These are phyloP conservation scores for Parietaria judaica DNA, from an alignment of 306 rosid species.

Conservation along the genomic window DNA sequence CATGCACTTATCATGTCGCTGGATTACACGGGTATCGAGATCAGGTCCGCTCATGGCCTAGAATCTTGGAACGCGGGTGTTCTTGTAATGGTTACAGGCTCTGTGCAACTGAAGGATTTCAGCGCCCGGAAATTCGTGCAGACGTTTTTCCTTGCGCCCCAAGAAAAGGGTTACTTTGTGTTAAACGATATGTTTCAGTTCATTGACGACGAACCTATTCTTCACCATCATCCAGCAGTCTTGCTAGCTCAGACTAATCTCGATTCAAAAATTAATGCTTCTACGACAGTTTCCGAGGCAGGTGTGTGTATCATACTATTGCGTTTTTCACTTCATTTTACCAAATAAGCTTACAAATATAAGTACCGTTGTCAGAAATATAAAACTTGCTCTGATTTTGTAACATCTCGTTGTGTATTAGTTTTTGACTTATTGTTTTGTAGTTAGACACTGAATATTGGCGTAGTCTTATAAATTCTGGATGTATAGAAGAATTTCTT, in stretches of 20 bases:
- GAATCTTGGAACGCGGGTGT: slow-evolving; percentile 97
- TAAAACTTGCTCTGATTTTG: not conserved
- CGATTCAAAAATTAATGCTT: slow-evolving; percentile 46
- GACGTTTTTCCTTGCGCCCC: slow-evolving; percentile 95
- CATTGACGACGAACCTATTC: slow-evolving; percentile 67
- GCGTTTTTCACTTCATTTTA: not conserved
- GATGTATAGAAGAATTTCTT: not conserved
- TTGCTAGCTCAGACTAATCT: slow-evolving; percentile 63
- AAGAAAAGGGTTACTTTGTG: slow-evolving; percentile 85
- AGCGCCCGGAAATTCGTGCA: slow-evolving; percentile 65
- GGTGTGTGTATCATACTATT: slow-evolving; percentile 29
- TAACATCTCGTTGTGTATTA: not conserved
- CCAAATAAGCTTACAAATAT: not conserved
- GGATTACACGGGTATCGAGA: slow-evolving; percentile 70
- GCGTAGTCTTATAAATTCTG: not conserved
- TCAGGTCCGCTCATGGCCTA: slow-evolving; percentile 69
- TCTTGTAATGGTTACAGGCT: slow-evolving; percentile 89
- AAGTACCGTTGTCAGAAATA: not conserved
- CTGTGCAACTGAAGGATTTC: slow-evolving; percentile 65
- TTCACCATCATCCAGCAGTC: slow-evolving; percentile 68
- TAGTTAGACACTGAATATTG: no score
- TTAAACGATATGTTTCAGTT: slow-evolving; percentile 85
- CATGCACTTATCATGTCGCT: slow-evolving; percentile 83
- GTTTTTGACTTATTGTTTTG: no score
- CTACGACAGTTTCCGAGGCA: slow-evolving; percentile 46